phyloP scores from a whole-genome alignment of 2,329 filamentous ascomycete species.

The Penicillium sp. region DNA sequence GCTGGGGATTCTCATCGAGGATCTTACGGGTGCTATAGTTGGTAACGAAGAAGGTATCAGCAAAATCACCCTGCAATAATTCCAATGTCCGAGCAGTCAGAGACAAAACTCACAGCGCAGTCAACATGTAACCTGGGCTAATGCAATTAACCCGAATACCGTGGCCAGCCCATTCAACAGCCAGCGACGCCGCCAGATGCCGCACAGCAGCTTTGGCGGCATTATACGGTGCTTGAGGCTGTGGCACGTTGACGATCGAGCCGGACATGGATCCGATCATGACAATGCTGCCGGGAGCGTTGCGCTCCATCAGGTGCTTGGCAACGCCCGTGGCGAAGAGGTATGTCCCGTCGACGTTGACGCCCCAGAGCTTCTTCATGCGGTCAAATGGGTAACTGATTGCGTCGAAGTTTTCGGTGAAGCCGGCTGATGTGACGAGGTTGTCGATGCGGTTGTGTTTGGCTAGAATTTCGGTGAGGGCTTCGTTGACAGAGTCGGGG shows the following conservation, averaged over 20 bases:
- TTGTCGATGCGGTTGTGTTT: conserved; percentile 83
- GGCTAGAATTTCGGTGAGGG: conserved; percentile 68
- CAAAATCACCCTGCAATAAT: neutral
- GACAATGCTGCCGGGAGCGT: conserved; percentile 80
- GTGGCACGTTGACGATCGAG: conserved; percentile 89
- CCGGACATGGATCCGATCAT: conserved; percentile 97
- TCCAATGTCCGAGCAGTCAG: neutral
- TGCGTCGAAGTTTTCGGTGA: conserved; percentile 94
- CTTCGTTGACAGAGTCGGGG: conserved; percentile 73
- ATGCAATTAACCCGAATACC: conserved; percentile 95
- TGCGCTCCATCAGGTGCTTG: conserved; percentile 82
- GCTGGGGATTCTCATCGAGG: conserved; percentile 85
- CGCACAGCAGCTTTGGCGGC: conserved; percentile 89
- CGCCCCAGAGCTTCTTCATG: conserved; percentile 89
- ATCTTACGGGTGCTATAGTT: conserved; percentile 80
- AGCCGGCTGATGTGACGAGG: conserved; percentile 93
- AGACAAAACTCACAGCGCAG: conserved; percentile 69
- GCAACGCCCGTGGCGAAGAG: conserved; percentile 83
- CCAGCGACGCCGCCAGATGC: conserved; percentile 82
- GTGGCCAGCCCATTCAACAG: conserved; percentile 88
- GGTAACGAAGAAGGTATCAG: neutral
- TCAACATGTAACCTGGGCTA: conserved; percentile 95
- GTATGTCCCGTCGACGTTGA: conserved; percentile 93
- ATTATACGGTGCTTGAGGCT: conserved; percentile 92
- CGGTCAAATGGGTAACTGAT: conserved; percentile 88